These are phyloP conservation scores for Phytophthora sansomeana DNA, from an alignment of 352 stramenopile species.

Conservation along the genomic window DNA sequence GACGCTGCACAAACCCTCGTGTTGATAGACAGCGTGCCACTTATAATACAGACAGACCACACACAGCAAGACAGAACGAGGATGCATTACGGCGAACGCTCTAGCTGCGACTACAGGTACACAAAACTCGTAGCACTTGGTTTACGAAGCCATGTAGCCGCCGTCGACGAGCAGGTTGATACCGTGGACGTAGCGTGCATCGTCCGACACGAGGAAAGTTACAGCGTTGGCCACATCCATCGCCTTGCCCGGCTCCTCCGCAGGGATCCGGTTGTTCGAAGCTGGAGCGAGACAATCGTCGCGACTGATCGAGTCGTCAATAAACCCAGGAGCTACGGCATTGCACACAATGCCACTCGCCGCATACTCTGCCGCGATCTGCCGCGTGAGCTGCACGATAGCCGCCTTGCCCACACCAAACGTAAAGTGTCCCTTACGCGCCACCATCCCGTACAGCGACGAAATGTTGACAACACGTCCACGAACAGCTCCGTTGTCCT, in stretches of 20 bases:
- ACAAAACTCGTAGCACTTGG: not conserved
- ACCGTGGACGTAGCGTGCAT: constrained; percentile 70
- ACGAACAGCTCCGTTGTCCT: constrained; percentile 62
- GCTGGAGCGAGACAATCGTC: constrained; percentile 62
- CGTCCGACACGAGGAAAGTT: constrained; percentile 71
- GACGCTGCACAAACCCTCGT: not conserved
- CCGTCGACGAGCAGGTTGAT: constrained; percentile 71
- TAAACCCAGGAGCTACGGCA: constrained; percentile 61
- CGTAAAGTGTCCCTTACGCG: constrained; percentile 65
- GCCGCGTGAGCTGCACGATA: constrained; percentile 70
- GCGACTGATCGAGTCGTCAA: constrained; percentile 69
- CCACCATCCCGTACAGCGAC: constrained; percentile 67
- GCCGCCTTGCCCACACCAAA: constrained; percentile 73
- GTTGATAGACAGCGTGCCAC: constrained; percentile 26
- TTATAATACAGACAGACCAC: constrained; percentile 27
- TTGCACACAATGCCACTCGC: constrained; percentile 71
- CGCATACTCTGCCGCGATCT: constrained; percentile 71
- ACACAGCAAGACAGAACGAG: not conserved
- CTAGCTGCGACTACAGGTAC: constrained; percentile 2
- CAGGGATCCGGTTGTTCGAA: constrained; percentile 57
- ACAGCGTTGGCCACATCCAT: constrained; percentile 76
- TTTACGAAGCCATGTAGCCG: constrained; percentile 61
- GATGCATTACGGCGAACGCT: constrained; percentile 1
- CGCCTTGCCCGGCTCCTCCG: constrained; percentile 61
- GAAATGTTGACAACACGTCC: constrained; percentile 75